Conservation (phyloP, 805 yeast species). For the Trichomonascus vanleenenianus region DNA sequence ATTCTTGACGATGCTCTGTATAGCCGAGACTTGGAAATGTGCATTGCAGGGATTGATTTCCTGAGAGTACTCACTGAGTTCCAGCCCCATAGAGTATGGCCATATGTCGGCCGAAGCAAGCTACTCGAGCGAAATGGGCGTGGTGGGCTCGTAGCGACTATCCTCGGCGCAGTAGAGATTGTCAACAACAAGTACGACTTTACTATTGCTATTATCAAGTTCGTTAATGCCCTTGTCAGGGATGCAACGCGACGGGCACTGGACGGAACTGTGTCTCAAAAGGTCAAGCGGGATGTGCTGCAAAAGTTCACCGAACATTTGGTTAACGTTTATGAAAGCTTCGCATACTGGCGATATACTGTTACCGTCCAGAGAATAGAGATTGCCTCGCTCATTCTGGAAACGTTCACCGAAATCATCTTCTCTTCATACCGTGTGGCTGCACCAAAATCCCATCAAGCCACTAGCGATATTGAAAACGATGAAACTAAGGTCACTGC, state of each 20-base stretch:
- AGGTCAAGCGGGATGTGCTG: constrained; percentile 47
- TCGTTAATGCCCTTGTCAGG: constrained; percentile 46
- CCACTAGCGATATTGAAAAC: constrained; percentile 10
- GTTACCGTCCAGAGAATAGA: constrained; percentile 49
- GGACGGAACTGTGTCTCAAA: constrained; percentile 28
- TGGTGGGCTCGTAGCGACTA: constrained; percentile 54
- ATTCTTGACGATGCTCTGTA: constrained; percentile 64
- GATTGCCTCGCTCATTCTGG: constrained; percentile 49
- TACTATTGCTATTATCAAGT: constrained; percentile 49
- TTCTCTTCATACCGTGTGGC: constrained; percentile 45
- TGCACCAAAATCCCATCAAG: constrained; percentile 4
- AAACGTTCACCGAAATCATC: constrained; percentile 48
- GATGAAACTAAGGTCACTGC: constrained; percentile 36
- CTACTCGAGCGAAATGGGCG: constrained; percentile 54
- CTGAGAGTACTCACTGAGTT: constrained; percentile 41
- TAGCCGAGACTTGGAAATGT: constrained; percentile 40
- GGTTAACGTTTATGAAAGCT: constrained; percentile 67
- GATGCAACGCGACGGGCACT: constrained; percentile 34
- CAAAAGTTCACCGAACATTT: constrained; percentile 47
- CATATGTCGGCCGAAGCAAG: constrained; percentile 59
- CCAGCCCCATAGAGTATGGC: constrained; percentile 69
- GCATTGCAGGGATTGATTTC: constrained; percentile 42
- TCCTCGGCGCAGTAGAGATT: constrained; percentile 67
- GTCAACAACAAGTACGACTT: constrained; percentile 59
- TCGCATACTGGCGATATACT: constrained; percentile 59